A percentile compares a stretch with the other conserved stretches of the same genome.
phyloP scores from a whole-genome alignment of 305 asterid species.

The Ilex paraguariensis region DNA sequence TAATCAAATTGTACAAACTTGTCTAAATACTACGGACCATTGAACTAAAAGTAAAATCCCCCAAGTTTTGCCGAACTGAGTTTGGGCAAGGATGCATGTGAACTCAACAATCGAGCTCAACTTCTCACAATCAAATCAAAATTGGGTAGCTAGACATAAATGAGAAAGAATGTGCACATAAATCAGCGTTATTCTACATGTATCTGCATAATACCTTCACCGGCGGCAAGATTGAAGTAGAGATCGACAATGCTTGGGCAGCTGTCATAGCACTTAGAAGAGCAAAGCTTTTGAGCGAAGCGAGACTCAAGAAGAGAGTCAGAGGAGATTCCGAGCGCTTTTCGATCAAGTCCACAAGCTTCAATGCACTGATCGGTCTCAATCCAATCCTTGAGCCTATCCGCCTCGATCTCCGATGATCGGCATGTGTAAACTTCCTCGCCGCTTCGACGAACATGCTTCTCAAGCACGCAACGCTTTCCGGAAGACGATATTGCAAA shows the following conservation, averaged over 20 bases:
- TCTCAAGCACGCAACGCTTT: conserved; percentile 72
- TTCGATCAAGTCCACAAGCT: conserved; percentile 61
- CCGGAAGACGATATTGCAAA: conserved; percentile 57
- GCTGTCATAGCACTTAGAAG: conserved; percentile 40
- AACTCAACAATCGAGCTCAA: no score
- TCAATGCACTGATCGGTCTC: conserved; percentile 57
- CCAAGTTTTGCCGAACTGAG: no score
- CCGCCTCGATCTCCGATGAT: conserved; percentile 56
- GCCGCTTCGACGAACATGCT: conserved; percentile 39
- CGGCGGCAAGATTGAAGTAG: conserved; percentile 82
- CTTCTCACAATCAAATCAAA: no score
- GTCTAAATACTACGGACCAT: no score
- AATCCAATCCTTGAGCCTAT: conserved; percentile 38
- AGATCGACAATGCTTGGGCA: conserved; percentile 72
- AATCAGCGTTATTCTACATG: no score
- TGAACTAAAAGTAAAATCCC: no score
- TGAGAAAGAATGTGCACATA: no score
- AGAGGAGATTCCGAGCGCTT: conserved; percentile 65
- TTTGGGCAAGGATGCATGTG: no score
- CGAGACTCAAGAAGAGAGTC: conserved; percentile 55
- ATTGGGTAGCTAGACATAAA: no score
- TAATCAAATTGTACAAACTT: no score
- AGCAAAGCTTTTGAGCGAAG: conserved; percentile 54
- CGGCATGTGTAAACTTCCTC: conserved; percentile 45
- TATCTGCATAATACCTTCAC: conserved; percentile 47